Conservation (phyloP, 345 rosid genomes). For the Garcia nutans region DNA sequence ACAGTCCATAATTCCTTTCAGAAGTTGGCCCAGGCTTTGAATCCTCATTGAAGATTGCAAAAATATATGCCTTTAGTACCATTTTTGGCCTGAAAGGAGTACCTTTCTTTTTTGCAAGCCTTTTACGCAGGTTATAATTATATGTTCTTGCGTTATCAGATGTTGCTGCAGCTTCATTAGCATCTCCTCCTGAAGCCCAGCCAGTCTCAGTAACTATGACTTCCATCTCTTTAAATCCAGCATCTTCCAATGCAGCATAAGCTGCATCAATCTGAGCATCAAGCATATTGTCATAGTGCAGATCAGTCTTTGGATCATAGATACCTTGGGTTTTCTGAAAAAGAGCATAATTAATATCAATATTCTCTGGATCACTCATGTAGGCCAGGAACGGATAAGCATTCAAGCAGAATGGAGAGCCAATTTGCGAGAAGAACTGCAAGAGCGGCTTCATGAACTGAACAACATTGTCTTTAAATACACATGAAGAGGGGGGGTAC, state of each 20-base stretch:
- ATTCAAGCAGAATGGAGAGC: conserved; percentile 95
- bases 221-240: conserved; percentile 83
- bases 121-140: conserved; percentile 85
- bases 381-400: conserved; percentile 93
- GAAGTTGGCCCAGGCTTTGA: conserved; percentile 78
- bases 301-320: conserved; percentile 57
- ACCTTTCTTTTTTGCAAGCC: conserved; percentile 93
- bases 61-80: conserved; percentile 75
- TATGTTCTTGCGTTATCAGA: conserved; percentile 73
- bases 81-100: conserved; percentile 83
- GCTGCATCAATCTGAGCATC: conserved; percentile 99
- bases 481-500: conserved; percentile 91
- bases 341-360: conserved; percentile 93
- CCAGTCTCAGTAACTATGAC: conserved; percentile 93
- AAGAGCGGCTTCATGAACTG: conserved; percentile 87
- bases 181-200: conserved; percentile 91
- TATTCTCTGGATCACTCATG: conserved; percentile 60
- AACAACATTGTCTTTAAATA: conserved; percentile 56
- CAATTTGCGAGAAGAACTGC: conserved; percentile 69
- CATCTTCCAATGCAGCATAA: conserved; percentile 78
- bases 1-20: conserved; percentile 89
- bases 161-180: conserved; percentile 86
- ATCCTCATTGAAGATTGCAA: conserved; percentile 89
- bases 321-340: conserved; percentile 73
- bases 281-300: conserved; percentile 94